Base-by-base conservation (phyloP, 2,329 filamentous ascomycete genomes). In the Aspergillus sp. region DNA sequence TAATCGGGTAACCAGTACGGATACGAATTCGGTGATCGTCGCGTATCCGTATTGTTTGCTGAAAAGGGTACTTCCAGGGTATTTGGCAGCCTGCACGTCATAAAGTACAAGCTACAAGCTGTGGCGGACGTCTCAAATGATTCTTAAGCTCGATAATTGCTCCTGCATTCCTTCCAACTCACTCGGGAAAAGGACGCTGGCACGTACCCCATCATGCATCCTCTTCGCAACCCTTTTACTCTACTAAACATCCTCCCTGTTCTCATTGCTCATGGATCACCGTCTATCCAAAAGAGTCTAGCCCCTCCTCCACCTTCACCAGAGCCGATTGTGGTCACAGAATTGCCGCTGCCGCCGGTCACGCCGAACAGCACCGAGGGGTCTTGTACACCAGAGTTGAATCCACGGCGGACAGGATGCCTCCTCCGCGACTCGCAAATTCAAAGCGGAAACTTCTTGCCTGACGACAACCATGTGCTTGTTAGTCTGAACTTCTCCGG, bases 391-490 rank as follows among this genome's bases (percentile, higher is more conserved):
- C 6, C 36, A 1, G 57, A 58, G 0, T 52, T 73, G 24, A 75
- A 74, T 55, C 68, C 71, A 4, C 58, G 53, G 4, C 41, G 62
- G 0, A 76, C 72, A 1, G 75, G 74, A 1, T 77, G 75, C 51
- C 73, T 72, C 20, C 61, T 53, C 2, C 47, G 55, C 35, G 35
- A 40, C 4, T 57, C 55, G 5, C 52, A 53, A 3, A 40, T 65
- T 6, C 68, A 73, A 49, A 57, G 58, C 5, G 67, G 67, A 10
- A 62, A 65, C 45, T 79, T 79, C 41, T 59, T 71, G 0, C 72
- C 76, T 0, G 73, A 79, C 47, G 70, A 70, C n/a, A 68, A 72
- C 0, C 75, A 79, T 53, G 66, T 79, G 8, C 54, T 74, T 9
- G 71, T 66, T 19, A 67, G 50, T 4, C 65, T 75, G 10, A 69